Evolutionary conservation across 768 basidiomycete genomes (phyloP), one percentile per base, ranked within the genome.

Genomic region (Rhodosporidiobolus odoratus): DNA sequence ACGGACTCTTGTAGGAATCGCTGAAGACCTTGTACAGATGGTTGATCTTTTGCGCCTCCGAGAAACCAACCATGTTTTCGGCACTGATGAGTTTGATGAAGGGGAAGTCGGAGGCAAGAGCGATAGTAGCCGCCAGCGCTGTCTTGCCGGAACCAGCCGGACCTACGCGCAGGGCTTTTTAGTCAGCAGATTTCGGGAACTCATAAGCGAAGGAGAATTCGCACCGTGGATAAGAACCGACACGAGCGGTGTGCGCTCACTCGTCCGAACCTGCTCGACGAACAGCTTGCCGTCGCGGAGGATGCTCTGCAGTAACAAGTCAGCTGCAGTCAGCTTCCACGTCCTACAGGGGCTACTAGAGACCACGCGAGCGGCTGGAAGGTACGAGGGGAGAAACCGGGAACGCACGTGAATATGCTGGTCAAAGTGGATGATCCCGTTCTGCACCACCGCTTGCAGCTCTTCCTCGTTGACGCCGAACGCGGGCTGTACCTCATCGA

Each of bases 391-490:
- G 16, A 21, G 17, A 27, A 6, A 23, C 17, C 17, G 56, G 47
- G 34, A 13, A 82, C 88, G 78, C 75, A 94, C 94, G 77, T 95
- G 88, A 75, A 98, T 82, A 48, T 83, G 82, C 12, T 78, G 67
- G 79, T 87, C 87, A 78, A 86, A 96, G 78, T 92, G 91, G 53
- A 97, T 92, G 79, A 98, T 98, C 5, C 96, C 96, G 78, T 98
- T 91, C 80, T 94, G 91, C 30, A 98, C 89, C 63, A 96, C 92
- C 74, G 89, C 87, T 74, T 88, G 85, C 25, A 99, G 82, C 81
- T 99, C 95, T 79, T 95, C 94, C 80, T 98, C 96, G 2, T 95
- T 89, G 3, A 96, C 92, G 86, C 96, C 96, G 78, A 92, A 99
- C 25, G 94, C 92, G 16, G 96, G 92, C 73, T 92, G 90, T 1